These are phyloP conservation scores for Onygena corvina DNA, from an alignment of 2,329 filamentous ascomycete species.

Conservation along the genomic window DNA sequence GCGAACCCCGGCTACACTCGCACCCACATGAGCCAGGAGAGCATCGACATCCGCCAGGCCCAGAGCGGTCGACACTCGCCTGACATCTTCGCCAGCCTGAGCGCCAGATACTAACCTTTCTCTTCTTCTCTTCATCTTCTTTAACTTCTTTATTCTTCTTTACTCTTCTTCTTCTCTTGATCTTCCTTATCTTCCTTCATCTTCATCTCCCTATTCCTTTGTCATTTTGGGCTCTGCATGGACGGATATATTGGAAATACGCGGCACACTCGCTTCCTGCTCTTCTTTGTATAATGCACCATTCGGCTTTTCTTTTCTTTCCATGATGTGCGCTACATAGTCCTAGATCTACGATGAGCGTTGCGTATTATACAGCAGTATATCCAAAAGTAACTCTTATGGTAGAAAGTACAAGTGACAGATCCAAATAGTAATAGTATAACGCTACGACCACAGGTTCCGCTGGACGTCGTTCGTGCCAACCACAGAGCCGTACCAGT, in stretches of 20 bases:
- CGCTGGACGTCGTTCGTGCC: not conserved
- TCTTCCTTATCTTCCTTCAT: too few species aligned
- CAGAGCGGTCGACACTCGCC: constrained; percentile 40
- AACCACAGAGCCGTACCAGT: too few species aligned
- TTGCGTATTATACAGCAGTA: too few species aligned
- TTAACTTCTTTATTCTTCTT: constrained; percentile 8
- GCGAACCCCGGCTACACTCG: constrained; percentile 10
- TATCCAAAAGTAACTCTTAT: too few species aligned
- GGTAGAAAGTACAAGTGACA: not conserved
- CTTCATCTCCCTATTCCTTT: too few species aligned
- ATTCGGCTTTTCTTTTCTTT: not conserved
- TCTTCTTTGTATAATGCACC: constrained; percentile 1
- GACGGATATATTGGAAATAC: too few species aligned
- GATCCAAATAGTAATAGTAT: constrained; percentile 1
- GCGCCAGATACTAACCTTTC: constrained; percentile 28
- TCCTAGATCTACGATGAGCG: too few species aligned
- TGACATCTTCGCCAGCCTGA: constrained; percentile 41
- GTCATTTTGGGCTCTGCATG: too few species aligned
- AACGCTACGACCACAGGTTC: constrained; percentile 11
- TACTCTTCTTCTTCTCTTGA: constrained; percentile 4
- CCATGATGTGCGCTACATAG: not conserved
- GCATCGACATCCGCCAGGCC: constrained; percentile 36
- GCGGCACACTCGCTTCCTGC: too few species aligned
- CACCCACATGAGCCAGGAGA: constrained; percentile 38
- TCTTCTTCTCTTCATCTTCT: not conserved